Conservation (phyloP, 2,329 filamentous ascomycete genomes). For the Aspergillus pseudotamarii region DNA sequence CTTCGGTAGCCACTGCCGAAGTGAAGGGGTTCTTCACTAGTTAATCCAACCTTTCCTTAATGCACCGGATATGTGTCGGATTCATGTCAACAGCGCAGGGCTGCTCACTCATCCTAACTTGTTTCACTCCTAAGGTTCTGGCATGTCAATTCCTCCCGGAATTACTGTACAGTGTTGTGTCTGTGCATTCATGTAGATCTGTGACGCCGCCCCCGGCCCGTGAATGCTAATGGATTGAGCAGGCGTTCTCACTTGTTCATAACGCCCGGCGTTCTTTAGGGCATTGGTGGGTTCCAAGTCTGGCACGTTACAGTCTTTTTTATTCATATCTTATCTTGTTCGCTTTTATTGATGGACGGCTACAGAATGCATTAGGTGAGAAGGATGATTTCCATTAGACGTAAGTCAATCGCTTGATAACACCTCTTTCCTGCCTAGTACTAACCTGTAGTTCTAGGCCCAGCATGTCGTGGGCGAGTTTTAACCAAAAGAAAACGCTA, state of each 20-base stretch:
- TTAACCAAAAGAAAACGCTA: neutral
- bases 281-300: neutral
- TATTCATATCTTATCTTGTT: rapidly evolving
- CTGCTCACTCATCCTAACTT: too few relatives aligned
- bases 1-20: neutral
- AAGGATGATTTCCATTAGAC: neutral
- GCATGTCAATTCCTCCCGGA: too few relatives aligned
- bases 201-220: too few relatives aligned
- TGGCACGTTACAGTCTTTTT: neutral
- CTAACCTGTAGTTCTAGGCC: neutral
- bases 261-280: neutral
- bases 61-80: neutral
- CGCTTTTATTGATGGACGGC: neutral
- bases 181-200: too few relatives aligned
- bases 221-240: neutral
- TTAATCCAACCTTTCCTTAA: neutral
- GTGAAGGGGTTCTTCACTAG: neutral
- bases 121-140: too few relatives aligned
- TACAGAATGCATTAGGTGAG: neutral
- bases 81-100: neutral
- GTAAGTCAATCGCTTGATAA: neutral
- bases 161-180: too few relatives aligned
- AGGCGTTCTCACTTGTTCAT: neutral
- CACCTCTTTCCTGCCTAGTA: neutral
- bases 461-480: neutral